Base-by-base conservation (phyloP, 1,284 basidiomycete genomes). In the Ceratobasidium sp. region DNA sequence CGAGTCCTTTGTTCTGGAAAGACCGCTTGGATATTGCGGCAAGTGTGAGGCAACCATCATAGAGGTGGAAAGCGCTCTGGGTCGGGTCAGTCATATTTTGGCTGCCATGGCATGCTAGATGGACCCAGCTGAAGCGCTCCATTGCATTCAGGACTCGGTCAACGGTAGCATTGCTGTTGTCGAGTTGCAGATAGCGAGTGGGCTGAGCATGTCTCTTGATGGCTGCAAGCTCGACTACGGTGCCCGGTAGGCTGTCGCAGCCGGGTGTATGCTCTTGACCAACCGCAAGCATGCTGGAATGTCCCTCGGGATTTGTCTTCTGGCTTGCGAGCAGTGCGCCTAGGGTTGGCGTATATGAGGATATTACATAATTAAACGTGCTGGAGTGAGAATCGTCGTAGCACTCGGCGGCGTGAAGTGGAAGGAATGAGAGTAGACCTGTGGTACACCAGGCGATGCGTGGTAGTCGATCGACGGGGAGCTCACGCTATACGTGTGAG, bases 401-500 rank as follows among this genome's bases (percentile, higher is more conserved):
- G 17, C 20, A 20, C 12, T 75, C 76, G n/a, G 78, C 78, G 25
- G 77, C 78, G 71, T 79, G 78, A 22, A 79, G 53, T 1, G 78
- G 77, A 5, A 79, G 71, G 62, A 77, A 77, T 0, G 76, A 70
- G 2, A 78, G 69, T 15, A 72, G 72, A 7, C 78, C 78, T 42
- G 79, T 78, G 0, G 74, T 68, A 70, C 77, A 79, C 78, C 78
- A 78, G 60, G 74, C 76, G 5, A 79, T 69, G 35, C 52, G 58
- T 71, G 75, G 67, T 69, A 73, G 54, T 27, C 10, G 20, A 6
- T 40, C 29, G 2, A 25, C 29, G 10, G 22, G 1, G 22, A 5
- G 20, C 27, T 22, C 12, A 17, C 10, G 1, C 29, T 29, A 69
- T n/a, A n/a, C n/a, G n/a, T n/a, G n/a, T n/a, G n/a, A n/a, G n/a